A percentile compares a stretch with the other conserved stretches of the same genome.
These are phyloP conservation scores for Colletotrichum coccodes DNA, from an alignment of 2,329 filamentous ascomycete genomes.

Conservation along the genomic window DNA sequence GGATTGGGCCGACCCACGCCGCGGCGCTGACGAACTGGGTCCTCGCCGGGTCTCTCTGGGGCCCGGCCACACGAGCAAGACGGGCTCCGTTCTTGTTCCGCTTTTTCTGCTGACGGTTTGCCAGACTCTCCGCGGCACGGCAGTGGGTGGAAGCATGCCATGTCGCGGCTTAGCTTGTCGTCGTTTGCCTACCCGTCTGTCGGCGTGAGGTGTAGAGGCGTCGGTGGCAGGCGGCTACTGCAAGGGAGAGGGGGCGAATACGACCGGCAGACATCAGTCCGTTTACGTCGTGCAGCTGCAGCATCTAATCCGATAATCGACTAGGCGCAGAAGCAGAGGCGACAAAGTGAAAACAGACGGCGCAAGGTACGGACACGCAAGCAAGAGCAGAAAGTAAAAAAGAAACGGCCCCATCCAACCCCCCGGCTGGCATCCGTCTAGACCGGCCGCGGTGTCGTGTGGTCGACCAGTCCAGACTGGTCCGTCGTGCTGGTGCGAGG, in stretches of 20 bases:
- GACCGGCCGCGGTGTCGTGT: conserved; percentile 17
- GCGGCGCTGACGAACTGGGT: conserved; percentile 24
- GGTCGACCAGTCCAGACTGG: conserved; percentile 26
- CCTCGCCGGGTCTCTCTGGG: neutral
- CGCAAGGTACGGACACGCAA: neutral
- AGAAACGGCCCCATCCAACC: conserved; percentile 1
- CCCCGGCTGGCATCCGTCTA: conserved; percentile 28
- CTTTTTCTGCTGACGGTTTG: neutral
- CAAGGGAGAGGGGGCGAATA: neutral
- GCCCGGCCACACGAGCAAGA: neutral
- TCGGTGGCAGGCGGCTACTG: conserved; percentile 5
- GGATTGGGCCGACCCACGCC: conserved; percentile 26
- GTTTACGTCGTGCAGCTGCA: neutral
- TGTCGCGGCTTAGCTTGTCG: neutral
- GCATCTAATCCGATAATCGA: neutral
- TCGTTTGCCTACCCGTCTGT: neutral
- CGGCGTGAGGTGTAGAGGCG: neutral
- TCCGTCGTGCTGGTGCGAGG: conserved; percentile 14
- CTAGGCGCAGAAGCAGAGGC: neutral
- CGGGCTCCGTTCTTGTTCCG: neutral
- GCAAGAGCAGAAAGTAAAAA: neutral
- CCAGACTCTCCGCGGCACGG: neutral
- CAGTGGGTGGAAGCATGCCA: neutral
- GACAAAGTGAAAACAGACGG: neutral
- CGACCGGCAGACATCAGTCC: neutral